Percentiles rank a stretch among this genome's conserved stretches.
Conservation (phyloP, 2,329 filamentous ascomycete species). For the Sclerotinia trifoliorum region DNA sequence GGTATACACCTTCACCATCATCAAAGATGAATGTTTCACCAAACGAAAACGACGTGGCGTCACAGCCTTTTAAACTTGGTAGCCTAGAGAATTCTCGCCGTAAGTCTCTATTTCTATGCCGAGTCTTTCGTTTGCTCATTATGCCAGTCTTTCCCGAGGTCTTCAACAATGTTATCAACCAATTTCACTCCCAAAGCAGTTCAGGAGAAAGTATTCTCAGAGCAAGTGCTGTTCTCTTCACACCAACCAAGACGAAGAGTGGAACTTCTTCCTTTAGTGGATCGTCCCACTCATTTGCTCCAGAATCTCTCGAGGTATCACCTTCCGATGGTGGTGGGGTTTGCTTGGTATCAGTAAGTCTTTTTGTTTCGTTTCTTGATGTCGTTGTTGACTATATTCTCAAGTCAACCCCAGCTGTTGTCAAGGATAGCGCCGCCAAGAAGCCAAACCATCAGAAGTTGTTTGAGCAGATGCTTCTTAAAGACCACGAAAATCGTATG, state of each 20-base stretch:
- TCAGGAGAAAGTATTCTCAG: not conserved
- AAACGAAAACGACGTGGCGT: not conserved
- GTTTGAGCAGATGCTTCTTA: not conserved
- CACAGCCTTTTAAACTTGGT: not conserved
- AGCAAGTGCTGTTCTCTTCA: not conserved
- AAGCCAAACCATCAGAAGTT: conserved; percentile 1
- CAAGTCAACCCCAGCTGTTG: not conserved
- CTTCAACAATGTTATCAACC: not conserved
- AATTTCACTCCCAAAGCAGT: not conserved
- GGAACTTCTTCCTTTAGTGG: conserved; percentile 4
- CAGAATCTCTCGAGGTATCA: not conserved
- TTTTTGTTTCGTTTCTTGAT: not conserved
- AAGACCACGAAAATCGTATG: conserved; percentile 2
- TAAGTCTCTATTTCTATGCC: not conserved
- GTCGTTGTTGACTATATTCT: not conserved
- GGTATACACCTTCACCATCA: not conserved
- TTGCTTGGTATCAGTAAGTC: conserved; percentile 1
- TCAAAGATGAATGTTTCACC: not conserved
- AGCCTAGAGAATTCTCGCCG: conserved; percentile 1
- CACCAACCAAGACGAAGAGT: not conserved
- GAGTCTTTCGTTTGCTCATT: not conserved
- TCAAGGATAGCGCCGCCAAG: not conserved
- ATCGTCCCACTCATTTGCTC: not conserved
- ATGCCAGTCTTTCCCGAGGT: not conserved
- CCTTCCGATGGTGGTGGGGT: conserved; percentile 5